Evolutionary conservation across 371 early-diverging fungal genomes (phyloP), one percentile per base, ranked within the genome.

Genomic region (Massospora cicadina): DNA sequence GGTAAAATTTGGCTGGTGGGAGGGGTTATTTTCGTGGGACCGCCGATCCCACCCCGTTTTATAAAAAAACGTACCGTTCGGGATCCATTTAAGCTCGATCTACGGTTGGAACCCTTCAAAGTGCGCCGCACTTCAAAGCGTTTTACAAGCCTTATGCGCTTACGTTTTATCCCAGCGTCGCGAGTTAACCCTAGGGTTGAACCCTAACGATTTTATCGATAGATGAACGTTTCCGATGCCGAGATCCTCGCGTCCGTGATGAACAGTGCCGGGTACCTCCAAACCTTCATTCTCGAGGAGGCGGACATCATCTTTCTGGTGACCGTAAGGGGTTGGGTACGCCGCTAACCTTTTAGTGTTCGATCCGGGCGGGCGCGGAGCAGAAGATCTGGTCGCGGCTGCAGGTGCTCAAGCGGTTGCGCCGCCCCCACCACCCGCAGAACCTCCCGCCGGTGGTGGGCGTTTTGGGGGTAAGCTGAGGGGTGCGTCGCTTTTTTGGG

Each of bases 351-450:
- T 29, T 57, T 7, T 65, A 78, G 77, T 88, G 88, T 66, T 85
- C 88, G 2, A 88, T 88, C 58, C 75, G 88, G 66, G 88, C 87
- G 63, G 84, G 81, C 69, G 88, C 88, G 24, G 88, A 88, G 73
- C 73, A 77, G 0, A 79, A 79, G 67, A 86, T 88, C 60, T 88
- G 88, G 88, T 77, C 76, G 28, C 76, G 88, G 26, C 71, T 88
- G 21, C 69, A 75, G 32, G 75, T 77, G 30, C 69, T 86, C 29
- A 80, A 83, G 62, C 72, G 82, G 26, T 74, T 76, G 58, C 77
- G 71, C 53, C 21, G 62, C 17, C 17, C n/a, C 53, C 62, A 62
- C 43, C 61, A 79, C 5, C 73, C 69, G 56, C 68, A 72, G 7
- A 74, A 76, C 2, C 72, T 67, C 24, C 76, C 86, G 10, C 88